Percentiles rank a stretch among this genome's conserved stretches.
Conservation (phyloP, 208 protist species). For the Leishmania braziliensis region DNA sequence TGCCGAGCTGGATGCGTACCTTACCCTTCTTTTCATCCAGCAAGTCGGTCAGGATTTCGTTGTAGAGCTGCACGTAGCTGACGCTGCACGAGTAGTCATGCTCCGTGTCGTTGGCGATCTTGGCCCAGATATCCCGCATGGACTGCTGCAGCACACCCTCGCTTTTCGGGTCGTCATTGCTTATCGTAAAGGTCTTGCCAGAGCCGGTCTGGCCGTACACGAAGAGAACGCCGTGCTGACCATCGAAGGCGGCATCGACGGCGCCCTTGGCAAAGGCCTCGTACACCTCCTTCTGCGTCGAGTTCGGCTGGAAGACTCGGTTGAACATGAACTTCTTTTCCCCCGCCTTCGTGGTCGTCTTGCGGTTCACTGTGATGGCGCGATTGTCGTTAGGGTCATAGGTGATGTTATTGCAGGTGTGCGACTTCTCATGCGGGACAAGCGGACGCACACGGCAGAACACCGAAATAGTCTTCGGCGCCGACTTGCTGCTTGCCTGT, state of each 20-base stretch:
- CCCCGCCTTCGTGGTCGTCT: slow-evolving; percentile 38
- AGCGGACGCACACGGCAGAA: slow-evolving; percentile 85
- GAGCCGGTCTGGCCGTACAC: slow-evolving; percentile 93
- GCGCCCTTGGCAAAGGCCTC: slow-evolving; percentile 69
- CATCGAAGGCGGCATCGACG: slow-evolving; percentile 88
- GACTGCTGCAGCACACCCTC: slow-evolving; percentile 87
- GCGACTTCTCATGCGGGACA: slow-evolving; percentile 63
- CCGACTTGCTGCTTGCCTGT: slow-evolving; percentile 49
- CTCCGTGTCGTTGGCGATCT: slow-evolving; percentile 58
- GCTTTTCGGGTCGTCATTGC: slow-evolving; percentile 85
- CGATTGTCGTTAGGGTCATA: slow-evolving; percentile 55
- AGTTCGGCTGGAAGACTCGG: slow-evolving; percentile 58
- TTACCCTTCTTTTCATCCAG: slow-evolving; percentile 70
- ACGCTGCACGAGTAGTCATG: slow-evolving; percentile 84
- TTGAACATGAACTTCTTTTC: slow-evolving; percentile 79
- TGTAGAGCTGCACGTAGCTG: slow-evolving; percentile 92
- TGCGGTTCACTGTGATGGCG: slow-evolving; percentile 52
- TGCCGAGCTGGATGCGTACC: slow-evolving; percentile 80
- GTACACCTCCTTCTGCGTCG: slow-evolving; percentile 78
- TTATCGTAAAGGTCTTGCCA: slow-evolving; percentile 93
- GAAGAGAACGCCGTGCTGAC: slow-evolving; percentile 90
- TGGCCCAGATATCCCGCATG: slow-evolving; percentile 68
- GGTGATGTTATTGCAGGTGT: slow-evolving; percentile 77
- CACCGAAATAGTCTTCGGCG: slow-evolving; percentile 87
- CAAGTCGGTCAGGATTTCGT: slow-evolving; percentile 89